These are phyloP conservation scores for Sporothrix phasma DNA, from an alignment of 2,329 filamentous ascomycete genomes.

Conservation along the genomic window DNA sequence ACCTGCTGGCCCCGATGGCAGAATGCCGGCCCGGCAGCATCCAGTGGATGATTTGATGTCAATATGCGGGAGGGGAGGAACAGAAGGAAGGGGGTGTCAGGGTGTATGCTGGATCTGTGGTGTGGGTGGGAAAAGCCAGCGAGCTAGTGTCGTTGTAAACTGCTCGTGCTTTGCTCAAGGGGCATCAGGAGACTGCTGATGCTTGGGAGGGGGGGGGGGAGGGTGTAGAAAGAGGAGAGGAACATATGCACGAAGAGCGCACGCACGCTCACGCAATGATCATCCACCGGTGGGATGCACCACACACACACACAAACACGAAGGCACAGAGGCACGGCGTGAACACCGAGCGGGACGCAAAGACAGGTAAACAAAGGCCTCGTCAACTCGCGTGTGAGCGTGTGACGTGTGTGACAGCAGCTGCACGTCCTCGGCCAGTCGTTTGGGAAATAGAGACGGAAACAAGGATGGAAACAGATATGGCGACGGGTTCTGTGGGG, in stretches of 20 bases:
- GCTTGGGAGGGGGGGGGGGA: not conserved
- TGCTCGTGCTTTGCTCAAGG: not conserved
- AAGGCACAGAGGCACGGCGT: not conserved
- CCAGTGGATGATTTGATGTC: not conserved
- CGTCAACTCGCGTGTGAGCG: not conserved
- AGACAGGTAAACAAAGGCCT: not conserved
- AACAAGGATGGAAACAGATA: not conserved
- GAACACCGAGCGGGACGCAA: not conserved
- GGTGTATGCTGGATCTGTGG: conserved; percentile 4
- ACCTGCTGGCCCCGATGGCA: conserved; percentile 12
- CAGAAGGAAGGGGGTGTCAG: not conserved
- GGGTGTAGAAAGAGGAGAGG: not conserved
- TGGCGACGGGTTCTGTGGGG: not conserved
- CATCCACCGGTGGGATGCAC: not conserved
- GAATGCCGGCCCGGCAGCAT: not conserved
- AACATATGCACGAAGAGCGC: not conserved
- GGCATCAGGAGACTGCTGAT: not conserved
- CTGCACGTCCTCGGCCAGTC: not conserved
- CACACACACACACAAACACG: not conserved
- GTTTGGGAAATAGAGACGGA: not conserved
- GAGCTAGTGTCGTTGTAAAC: not conserved
- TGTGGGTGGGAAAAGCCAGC: not conserved
- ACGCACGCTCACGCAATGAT: not conserved
- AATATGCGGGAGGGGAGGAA: not conserved
- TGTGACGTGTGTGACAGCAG: not conserved